phyloP scores from a whole-genome alignment of 768 basidiomycete genomes.

The Polyporus arcularius region DNA sequence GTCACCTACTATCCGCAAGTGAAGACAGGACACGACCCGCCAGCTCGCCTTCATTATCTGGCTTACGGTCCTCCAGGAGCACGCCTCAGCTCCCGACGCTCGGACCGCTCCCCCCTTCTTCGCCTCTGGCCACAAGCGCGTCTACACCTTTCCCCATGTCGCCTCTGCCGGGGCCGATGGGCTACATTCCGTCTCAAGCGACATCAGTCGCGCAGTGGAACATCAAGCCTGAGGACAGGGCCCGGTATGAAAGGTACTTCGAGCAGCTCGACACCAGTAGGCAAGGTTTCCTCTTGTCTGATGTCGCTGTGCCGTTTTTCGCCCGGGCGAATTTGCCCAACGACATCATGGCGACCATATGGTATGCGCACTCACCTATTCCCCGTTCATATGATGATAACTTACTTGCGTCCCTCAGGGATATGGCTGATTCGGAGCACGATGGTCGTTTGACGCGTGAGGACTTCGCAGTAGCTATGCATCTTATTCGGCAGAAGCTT shows the following conservation, averaged over 20 bases:
- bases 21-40: neutral
- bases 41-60: neutral
- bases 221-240: conserved; percentile 76
- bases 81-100: conserved; percentile 3
- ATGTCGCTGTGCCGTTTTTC: conserved; percentile 93
- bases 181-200: conserved; percentile 4
- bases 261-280: conserved; percentile 75
- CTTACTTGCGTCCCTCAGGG: conserved; percentile 56
- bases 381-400: neutral
- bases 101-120: neutral
- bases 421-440: conserved; percentile 85
- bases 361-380: conserved; percentile 52
- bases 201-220: conserved; percentile 57
- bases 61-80: conserved; percentile 11
- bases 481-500: conserved; percentile 85
- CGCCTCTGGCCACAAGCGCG: conserved; percentile 1
- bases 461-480: conserved; percentile 93
- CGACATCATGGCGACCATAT: conserved; percentile 79
- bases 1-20: neutral
- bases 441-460: conserved; percentile 86
- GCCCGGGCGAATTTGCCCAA: conserved; percentile 81
- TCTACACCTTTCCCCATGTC: conserved; percentile 11
- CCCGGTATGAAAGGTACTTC: conserved; percentile 78
- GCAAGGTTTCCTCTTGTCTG: conserved; percentile 83
- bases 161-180: neutral